Base-by-base conservation (phyloP, 2,329 filamentous ascomycete species). In the Sporothrix phasma region DNA sequence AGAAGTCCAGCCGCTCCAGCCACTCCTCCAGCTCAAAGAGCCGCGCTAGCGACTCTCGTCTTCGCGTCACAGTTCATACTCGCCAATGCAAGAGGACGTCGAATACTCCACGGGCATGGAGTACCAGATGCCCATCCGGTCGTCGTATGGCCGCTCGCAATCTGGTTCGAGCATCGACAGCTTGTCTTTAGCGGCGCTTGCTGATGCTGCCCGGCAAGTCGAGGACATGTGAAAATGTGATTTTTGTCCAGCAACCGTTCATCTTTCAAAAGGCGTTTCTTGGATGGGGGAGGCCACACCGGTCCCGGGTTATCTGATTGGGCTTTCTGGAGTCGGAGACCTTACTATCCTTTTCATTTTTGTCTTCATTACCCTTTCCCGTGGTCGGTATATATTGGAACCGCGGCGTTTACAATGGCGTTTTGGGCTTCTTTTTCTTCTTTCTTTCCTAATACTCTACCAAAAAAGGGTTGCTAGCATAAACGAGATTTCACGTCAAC, bases 1-100 rank as follows among this genome's bases (percentile, higher is more conserved):
- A 81, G 31, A 76, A 77, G 2, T 69, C 71, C n/a, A 69, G 70
- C 8, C 66, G 73, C 10, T 68, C 69, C 13, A 69, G 70, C 2
- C 64, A 67, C 31, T 67, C 70, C 1, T 68, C 68, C 19, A 67
- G 68, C 62, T 71, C 72, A 17, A 61, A 61, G 65, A 76, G 37
- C 46, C 46, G 60, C 26, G 24, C 43, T 5, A 15, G 29, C 43
- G 58, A 61, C 5, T 37, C 58, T 8, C 58, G 17, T 47, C 58
- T 13, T 61, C 58, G n/a, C 45, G 45, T n/a, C 58, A 49, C 13
- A 49, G 37, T 37, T 53, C 60, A 3, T 53, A 49, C 19, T 37
- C 60, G 4, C 60, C 60, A 3, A 17, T 26, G 37, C 22, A 37
- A 34, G 60, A 62, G 4, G 46, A 62, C 10, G 37, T 17, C 10